These are phyloP conservation scores for Diophrys appendiculata DNA, from an alignment of 73 alveolate genomes.

Conservation along the genomic window DNA sequence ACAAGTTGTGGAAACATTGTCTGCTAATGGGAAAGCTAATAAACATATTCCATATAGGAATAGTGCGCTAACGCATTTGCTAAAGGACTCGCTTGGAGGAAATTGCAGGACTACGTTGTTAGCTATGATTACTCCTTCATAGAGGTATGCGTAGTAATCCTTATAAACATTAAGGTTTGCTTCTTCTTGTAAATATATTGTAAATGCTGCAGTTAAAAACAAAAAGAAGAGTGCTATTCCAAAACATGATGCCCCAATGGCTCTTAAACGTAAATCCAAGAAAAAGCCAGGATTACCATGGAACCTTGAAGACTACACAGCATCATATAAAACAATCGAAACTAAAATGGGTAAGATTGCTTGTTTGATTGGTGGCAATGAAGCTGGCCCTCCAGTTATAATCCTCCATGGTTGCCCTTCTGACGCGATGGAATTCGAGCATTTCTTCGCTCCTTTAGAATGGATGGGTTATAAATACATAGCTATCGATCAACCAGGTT, in stretches of 20 bases:
- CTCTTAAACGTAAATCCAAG: not conserved
- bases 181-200: constrained; percentile 51
- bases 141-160: constrained; percentile 2
- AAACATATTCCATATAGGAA: constrained; percentile 24
- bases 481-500: constrained; percentile 13
- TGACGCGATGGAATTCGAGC: not conserved
- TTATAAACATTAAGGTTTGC: constrained; percentile 17
- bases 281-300: not conserved
- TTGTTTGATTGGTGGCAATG: not conserved
- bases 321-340: not conserved
- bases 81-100: constrained; percentile 26
- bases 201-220: constrained; percentile 45
- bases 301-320: not conserved
- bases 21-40: constrained; percentile 22
- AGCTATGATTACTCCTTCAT: constrained; percentile 27
- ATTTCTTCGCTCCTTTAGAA: not conserved
- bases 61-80: constrained; percentile 18
- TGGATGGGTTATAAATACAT: not conserved
- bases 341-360: not conserved
- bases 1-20: constrained; percentile 12
- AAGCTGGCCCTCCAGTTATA: not conserved
- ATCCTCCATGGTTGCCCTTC: constrained; percentile 8
- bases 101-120: constrained; percentile 25
- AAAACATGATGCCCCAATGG: no score
- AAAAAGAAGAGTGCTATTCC: constrained; percentile 1